Evolutionary conservation across 352 stramenopile species (phyloP), one percentile per base, ranked within the genome.

Genomic region (Pythium scleroteichum): DNA sequence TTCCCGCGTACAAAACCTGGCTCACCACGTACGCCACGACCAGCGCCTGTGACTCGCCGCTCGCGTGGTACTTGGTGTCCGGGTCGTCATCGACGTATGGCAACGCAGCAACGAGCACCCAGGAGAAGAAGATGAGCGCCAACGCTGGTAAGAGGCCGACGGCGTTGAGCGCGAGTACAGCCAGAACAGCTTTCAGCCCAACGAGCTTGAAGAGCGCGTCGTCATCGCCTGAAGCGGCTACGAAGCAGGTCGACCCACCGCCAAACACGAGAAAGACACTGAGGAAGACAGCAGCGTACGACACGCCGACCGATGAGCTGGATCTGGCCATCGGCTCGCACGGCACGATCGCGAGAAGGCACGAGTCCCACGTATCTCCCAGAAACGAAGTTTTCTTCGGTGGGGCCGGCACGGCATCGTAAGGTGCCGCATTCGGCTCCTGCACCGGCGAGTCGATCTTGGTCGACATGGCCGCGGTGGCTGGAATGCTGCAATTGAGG

Each of bases 241-340:
- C 47, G 39, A 53, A 41, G 47, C 47, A 53, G 13, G 27, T 19
- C 17, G 39, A 41, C 26, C 47, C 47, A 10, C 47, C 47, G 27
- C 47, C 47, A 14, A 41, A 39, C 14, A 27, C 16, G 16, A 53
- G 16, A n/a, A 16, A 23, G 47, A 53, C 47, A 19, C 17, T 5
- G 14, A 40, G 3, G 39, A 53, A 53, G 16, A 53, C 47, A 19
- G 14, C 27, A 16, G 29, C n/a, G 27, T 53, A 53, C 13, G 26
- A 41, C 3, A 53, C n/a, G 13, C 47, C 26, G 27, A 53, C 47
- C 12, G 26, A 53, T 23, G 47, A 2, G 4, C 22, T 23, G 45
- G 47, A 16, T 17, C 47, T 23, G 9, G 47, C 47, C 47, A 53
- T 42, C n/a, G 47, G 47, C 27, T 23, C 47, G 14, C 47, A 53